Evolutionary conservation across 768 basidiomycete genomes (phyloP), one percentile per base, ranked within the genome.

Genomic region (Leccinum broughii): DNA sequence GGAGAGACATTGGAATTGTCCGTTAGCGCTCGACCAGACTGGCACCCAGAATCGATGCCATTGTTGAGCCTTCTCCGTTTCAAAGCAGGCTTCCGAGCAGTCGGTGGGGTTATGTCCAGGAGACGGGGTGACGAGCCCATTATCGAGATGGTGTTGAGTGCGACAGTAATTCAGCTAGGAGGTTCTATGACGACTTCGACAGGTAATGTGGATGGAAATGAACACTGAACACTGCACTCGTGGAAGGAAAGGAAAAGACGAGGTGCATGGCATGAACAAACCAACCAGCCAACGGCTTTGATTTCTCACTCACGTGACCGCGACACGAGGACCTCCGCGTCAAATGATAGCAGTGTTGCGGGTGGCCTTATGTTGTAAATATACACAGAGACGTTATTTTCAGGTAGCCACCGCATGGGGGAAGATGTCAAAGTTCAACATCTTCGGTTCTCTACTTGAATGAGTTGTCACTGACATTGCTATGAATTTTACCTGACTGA

Each of bases 11-110:
- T 71, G 35, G 70, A 69, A 50, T 64, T 65, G 55, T 68, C 64
- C 20, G 57, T 52, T 11, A 65, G 51, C 6, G 65, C 59, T 39
- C 68, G 70, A 54, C 46, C 39, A 6, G 63, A 10, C 35, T 62
- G 60, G 17, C 9, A 60, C 53, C 56, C 69, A 46, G 61, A 24
- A 49, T 71, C 71, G 24, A 37, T 34, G 37, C 46, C 30, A 39
- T 63, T 39, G 50, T 69, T 65, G 24, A 72, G 63, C 52, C 59
- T 63, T 60, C 71, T 73, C 35, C 73, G 71, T 57, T 75, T 75
- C 6, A 35, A 54, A 1, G 57, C 39, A 9, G 63, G 63, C 52
- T 68, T 71, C 51, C 69, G 65, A 11, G 49, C n/a, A 34, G 62
- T 35, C 20, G 61, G 49, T 4, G 62, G 58, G 44, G 64, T 51